Percentiles rank a stretch among this genome's conserved stretches.
Evolutionary conservation across 1,139 yeast species (phyloP).

Genomic region (Scheffersomyces titani): DNA sequence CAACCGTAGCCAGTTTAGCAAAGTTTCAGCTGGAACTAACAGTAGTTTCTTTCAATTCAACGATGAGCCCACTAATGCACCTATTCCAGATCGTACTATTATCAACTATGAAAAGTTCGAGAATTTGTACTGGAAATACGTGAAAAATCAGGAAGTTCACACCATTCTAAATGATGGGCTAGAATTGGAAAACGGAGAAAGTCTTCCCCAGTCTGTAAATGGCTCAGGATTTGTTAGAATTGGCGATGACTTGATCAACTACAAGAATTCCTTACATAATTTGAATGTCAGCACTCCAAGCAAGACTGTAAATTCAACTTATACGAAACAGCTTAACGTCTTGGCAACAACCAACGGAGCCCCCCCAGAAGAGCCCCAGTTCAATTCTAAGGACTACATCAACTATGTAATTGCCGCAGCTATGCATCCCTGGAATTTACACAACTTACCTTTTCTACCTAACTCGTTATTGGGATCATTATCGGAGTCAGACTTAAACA

Average conservation of each 20-base stretch:
- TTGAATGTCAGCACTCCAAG: slow-evolving; percentile 11
- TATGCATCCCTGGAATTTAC: slow-evolving; percentile 68
- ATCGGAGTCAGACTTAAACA: slow-evolving; percentile 40
- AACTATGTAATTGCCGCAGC: slow-evolving; percentile 22
- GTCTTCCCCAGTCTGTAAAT: slow-evolving; percentile 22
- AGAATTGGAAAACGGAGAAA: slow-evolving; percentile 33
- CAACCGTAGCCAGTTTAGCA: slow-evolving; percentile 18
- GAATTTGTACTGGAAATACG: slow-evolving; percentile 43
- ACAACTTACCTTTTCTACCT: slow-evolving; percentile 60
- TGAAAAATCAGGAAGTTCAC: slow-evolving; percentile 25
- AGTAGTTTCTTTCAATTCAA: slow-evolving; percentile 8
- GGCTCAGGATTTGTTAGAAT: slow-evolving; percentile 27
- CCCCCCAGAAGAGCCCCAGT: slow-evolving; percentile 18
- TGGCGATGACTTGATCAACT: slow-evolving; percentile 28
- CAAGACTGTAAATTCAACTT: slow-evolving; percentile 10
- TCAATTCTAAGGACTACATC: slow-evolving; percentile 23
- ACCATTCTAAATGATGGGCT: slow-evolving; percentile 22
- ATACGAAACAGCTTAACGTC: slow-evolving; percentile 7
- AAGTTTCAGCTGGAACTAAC: slow-evolving; percentile 5
- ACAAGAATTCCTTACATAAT: slow-evolving; percentile 20
- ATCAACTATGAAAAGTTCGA: slow-evolving; percentile 39
- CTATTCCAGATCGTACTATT: slow-evolving; percentile 21
- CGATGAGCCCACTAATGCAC: slow-evolving; percentile 10
- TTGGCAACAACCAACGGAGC: slow-evolving; percentile 2
- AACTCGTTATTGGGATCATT: slow-evolving; percentile 51